Percentiles rank a stretch among this genome's conserved stretches.
phyloP scores from a whole-genome alignment of 371 early-diverging fungal genomes.

The Zopfochytrium polystomum region DNA sequence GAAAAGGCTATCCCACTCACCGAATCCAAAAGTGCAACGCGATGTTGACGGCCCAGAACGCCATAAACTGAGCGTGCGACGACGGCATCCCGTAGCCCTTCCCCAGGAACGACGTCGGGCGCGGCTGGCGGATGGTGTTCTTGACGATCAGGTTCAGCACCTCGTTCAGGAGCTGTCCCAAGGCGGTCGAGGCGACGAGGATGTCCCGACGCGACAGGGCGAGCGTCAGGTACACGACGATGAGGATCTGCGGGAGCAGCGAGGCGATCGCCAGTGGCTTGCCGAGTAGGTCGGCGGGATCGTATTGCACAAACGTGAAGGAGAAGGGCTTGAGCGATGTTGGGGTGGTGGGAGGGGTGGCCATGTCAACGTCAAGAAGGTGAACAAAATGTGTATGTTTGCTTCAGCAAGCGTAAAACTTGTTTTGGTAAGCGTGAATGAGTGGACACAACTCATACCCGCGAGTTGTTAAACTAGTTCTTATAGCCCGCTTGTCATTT shows the following conservation, averaged over 20 bases:
- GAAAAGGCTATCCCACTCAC: too few relatives aligned
- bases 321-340: slow-evolving; percentile 53
- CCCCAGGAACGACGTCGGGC: slow-evolving; percentile 75
- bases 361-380: neutral
- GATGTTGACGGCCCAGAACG: slow-evolving; percentile 70
- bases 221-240: slow-evolving; percentile 76
- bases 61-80: slow-evolving; percentile 89
- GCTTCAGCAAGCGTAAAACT: neutral
- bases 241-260: slow-evolving; percentile 70
- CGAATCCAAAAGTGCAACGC: slow-evolving; percentile 58
- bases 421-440: too few relatives aligned
- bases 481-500: too few relatives aligned
- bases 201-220: slow-evolving; percentile 73
- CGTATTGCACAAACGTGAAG: slow-evolving; percentile 72
- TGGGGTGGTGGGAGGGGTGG: slow-evolving; percentile 8
- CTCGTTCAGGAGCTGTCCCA: slow-evolving; percentile 83
- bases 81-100: slow-evolving; percentile 94
- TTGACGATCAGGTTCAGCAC: slow-evolving; percentile 70
- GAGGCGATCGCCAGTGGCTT: slow-evolving; percentile 64
- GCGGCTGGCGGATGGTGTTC: slow-evolving; percentile 60
- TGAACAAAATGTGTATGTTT: slow-evolving; percentile 2
- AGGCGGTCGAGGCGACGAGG: slow-evolving; percentile 64
- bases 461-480: too few relatives aligned
- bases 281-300: slow-evolving; percentile 51
- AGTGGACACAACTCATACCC: too few relatives aligned